A percentile compares a stretch with the other conserved stretches of the same genome.
These are phyloP conservation scores for Blastobotrys illinoisensis DNA, from an alignment of 1,139 yeast species.

Conservation along the genomic window DNA sequence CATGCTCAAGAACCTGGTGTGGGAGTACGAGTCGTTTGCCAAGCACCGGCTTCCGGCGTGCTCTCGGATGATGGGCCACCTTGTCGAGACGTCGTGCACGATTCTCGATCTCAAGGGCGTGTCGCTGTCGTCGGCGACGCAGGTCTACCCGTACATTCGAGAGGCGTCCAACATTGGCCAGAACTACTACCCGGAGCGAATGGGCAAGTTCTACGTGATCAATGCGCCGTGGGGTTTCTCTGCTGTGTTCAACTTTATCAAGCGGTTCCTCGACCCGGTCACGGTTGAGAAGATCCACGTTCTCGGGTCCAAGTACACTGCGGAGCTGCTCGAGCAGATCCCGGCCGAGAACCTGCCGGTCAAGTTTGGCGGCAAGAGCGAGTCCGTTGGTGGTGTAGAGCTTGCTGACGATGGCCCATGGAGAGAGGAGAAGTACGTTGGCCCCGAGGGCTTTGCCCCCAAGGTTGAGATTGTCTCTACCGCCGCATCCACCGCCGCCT, in stretches of 20 bases:
- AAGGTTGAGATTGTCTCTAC: constrained; percentile 9
- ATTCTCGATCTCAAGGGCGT: constrained; percentile 93
- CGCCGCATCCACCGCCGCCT: not conserved
- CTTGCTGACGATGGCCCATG: constrained; percentile 94
- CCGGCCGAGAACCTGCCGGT: constrained; percentile 88
- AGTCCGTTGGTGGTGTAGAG: constrained; percentile 70
- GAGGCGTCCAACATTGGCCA: constrained; percentile 95
- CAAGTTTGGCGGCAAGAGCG: constrained; percentile 83
- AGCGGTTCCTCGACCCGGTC: constrained; percentile 94
- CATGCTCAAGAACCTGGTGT: constrained; percentile 90
- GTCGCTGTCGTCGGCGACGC: constrained; percentile 74
- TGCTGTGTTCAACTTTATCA: constrained; percentile 84
- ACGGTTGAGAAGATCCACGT: constrained; percentile 95
- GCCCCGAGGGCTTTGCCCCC: constrained; percentile 37
- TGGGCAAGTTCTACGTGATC: constrained; percentile 94
- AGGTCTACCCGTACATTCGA: constrained; percentile 80
- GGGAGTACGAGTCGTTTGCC: constrained; percentile 94
- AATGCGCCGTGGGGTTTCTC: constrained; percentile 98
- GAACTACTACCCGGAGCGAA: constrained; percentile 98
- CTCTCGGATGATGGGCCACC: constrained; percentile 69
- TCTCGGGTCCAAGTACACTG: constrained; percentile 69
- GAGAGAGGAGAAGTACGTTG: constrained; percentile 78
- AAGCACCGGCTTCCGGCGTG: constrained; percentile 87
- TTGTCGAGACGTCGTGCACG: constrained; percentile 94
- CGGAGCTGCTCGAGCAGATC: constrained; percentile 83